Evolutionary conservation across 345 rosid species (phyloP).

Genomic region (Sisymbrium altissimum): DNA sequence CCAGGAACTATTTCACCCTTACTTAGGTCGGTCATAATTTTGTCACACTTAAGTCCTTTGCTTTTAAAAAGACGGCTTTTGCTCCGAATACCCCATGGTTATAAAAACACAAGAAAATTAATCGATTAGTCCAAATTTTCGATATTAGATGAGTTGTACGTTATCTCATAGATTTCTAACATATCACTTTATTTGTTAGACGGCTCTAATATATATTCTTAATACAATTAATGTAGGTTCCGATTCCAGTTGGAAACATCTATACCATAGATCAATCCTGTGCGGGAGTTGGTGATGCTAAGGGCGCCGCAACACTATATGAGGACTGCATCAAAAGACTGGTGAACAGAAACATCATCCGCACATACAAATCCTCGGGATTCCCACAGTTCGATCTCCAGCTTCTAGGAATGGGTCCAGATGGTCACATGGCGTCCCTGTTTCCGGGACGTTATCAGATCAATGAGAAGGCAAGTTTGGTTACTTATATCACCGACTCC

Average conservation of each 20-base stretch:
- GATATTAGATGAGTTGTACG: background rate
- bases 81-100: too few relatives aligned
- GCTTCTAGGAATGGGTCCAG: conserved; percentile 88
- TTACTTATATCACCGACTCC: conserved; percentile 61
- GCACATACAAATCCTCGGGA: conserved; percentile 37
- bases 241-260: conserved; percentile 52
- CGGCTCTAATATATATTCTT: background rate
- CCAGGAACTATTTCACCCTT: background rate
- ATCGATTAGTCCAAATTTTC: background rate
- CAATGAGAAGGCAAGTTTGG: conserved; percentile 62
- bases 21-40: background rate
- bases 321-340: conserved; percentile 56
- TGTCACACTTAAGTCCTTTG: background rate
- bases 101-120: background rate
- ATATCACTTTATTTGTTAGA: background rate
- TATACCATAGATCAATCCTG: conserved; percentile 64
- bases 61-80: background rate
- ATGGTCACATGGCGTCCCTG: conserved; percentile 82
- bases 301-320: conserved; percentile 39
- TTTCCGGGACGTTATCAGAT: conserved; percentile 68
- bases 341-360: conserved; percentile 39
- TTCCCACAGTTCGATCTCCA: conserved; percentile 78
- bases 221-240: conserved; percentile 9
- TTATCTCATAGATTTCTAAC: background rate
- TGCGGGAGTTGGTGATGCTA: conserved; percentile 68